Evolutionary conservation across 2,329 filamentous ascomycete genomes (phyloP), one percentile per base, ranked within the genome.

Genomic region (Fusarium anguioides): DNA sequence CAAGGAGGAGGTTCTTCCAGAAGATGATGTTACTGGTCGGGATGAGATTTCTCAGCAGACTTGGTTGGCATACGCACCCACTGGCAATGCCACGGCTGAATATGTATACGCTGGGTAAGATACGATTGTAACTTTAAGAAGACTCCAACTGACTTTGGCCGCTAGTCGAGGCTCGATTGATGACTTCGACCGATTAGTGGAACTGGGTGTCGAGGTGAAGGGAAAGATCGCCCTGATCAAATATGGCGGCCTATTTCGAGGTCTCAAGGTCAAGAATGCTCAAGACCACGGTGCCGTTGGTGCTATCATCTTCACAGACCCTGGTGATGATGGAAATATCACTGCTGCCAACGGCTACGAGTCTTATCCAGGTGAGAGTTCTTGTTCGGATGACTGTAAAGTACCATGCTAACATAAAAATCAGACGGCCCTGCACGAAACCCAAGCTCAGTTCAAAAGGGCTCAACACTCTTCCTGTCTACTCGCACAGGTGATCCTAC

Each of bases 241-340:
- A 72, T 96, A 96, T 73, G 93, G 93, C 2, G 82, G 84, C 5
- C 84, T 92, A 23, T 95, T 96, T 80, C 86, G 93, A 36, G 93
- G 93, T 0, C 80, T 96, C 42, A 96, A 96, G 75, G 88, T 96
- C 46, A 95, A 94, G 80, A 87, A 92, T 54, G 92, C 93, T 1
- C 89, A 94, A 74, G 91, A 97, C 67, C 82, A 96, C 18, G 94
- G 94, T 14, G 93, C 95, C 83, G 82, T 96, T 31, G 94, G 93
- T 15, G 86, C 87, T 11, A 82, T 97, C 46, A 86, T 97, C 36
- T 97, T 94, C 78, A 89, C 84, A 18, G 94, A 97, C 74, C 93
- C 94, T 1, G 92, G 93, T 36, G 92, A 95, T 72, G 94, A 97
- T 76, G 91, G 91, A 4, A 82, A 90, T 10, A 81, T 92, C 21